Conservation (phyloP, 1,139 yeast genomes). For the Zygoascus sp. region DNA sequence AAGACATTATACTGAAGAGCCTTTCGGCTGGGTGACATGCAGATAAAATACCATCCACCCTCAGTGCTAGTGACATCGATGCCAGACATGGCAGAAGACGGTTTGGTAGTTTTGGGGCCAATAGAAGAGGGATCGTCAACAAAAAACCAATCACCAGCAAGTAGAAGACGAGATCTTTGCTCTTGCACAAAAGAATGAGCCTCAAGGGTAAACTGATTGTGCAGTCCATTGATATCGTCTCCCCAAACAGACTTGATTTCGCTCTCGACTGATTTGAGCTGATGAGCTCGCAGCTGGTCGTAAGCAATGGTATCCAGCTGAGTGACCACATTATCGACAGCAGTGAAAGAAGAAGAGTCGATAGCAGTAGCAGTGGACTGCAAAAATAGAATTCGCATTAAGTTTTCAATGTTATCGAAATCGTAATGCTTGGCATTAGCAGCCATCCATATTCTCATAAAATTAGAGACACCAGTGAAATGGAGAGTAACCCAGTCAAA, state of each 20-base stretch:
- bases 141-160: slow-evolving; percentile 83
- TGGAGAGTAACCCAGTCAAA: slow-evolving; percentile 56
- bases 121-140: slow-evolving; percentile 49
- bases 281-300: slow-evolving; percentile 52
- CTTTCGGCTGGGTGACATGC: slow-evolving; percentile 68
- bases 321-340: slow-evolving; percentile 15
- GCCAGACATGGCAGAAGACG: slow-evolving; percentile 1
- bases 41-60: slow-evolving; percentile 40
- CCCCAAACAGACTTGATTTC: slow-evolving; percentile 35
- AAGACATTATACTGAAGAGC: slow-evolving; percentile 60
- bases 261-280: slow-evolving; percentile 45
- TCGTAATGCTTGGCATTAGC: slow-evolving; percentile 55
- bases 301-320: slow-evolving; percentile 42
- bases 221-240: slow-evolving; percentile 45
- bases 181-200: slow-evolving; percentile 73
- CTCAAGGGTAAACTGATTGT: slow-evolving; percentile 50
- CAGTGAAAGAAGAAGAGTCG: slow-evolving; percentile 20
- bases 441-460: slow-evolving; percentile 64
- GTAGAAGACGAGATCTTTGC: slow-evolving; percentile 66
- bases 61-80: neutral
- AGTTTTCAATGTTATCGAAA: slow-evolving; percentile 45
- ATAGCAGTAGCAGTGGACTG: slow-evolving; percentile 33
- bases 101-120: slow-evolving; percentile 1
- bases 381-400: slow-evolving; percentile 36
- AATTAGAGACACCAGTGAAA: slow-evolving; percentile 51